Evolutionary conservation across 1,284 basidiomycete genomes (phyloP).

Genomic region (Peniophora sp.): DNA sequence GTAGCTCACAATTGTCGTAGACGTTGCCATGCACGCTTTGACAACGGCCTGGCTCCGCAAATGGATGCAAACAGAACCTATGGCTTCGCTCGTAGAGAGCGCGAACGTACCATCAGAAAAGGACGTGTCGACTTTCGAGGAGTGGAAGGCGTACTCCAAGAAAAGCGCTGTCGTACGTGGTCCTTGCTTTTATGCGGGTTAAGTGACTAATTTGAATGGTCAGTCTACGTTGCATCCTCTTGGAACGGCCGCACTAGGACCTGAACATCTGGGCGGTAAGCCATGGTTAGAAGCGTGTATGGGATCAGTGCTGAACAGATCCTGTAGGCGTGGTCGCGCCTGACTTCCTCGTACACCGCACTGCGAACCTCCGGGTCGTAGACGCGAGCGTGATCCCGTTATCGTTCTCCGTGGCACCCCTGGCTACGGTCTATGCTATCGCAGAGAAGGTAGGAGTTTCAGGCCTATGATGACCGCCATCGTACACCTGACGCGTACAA

Average conservation of each 20-base stretch:
- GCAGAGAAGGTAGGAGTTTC: slow-evolving; percentile 8
- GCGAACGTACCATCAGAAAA: slow-evolving; percentile 7
- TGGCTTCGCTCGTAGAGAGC: slow-evolving; percentile 4
- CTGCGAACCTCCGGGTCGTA: slow-evolving; percentile 27
- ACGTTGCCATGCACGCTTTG: slow-evolving; percentile 21
- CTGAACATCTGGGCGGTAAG: slow-evolving; percentile 15
- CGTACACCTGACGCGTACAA: neutral
- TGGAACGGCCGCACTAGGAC: slow-evolving; percentile 14
- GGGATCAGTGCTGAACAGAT: slow-evolving; percentile 27
- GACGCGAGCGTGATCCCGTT: slow-evolving; percentile 12
- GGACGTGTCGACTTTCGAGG: slow-evolving; percentile 8
- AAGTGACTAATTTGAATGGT: neutral
- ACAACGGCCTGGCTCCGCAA: slow-evolving; percentile 10
- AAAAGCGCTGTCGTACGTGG: slow-evolving; percentile 8
- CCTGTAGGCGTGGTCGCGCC: slow-evolving; percentile 46
- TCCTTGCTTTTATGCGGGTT: neutral
- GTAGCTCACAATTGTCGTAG: slow-evolving; percentile 11
- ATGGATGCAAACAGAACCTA: slow-evolving; percentile 12
- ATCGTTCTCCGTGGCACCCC: slow-evolving; percentile 11
- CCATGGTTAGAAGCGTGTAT: slow-evolving; percentile 19
- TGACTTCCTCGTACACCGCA: slow-evolving; percentile 44
- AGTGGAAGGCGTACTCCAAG: slow-evolving; percentile 9
- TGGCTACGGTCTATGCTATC: slow-evolving; percentile 12
- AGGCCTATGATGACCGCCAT: neutral
- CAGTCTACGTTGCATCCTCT: slow-evolving; percentile 12